Evolutionary conservation across 73 alveolate species (phyloP).

Genomic region (Paramecium primaurelia): DNA sequence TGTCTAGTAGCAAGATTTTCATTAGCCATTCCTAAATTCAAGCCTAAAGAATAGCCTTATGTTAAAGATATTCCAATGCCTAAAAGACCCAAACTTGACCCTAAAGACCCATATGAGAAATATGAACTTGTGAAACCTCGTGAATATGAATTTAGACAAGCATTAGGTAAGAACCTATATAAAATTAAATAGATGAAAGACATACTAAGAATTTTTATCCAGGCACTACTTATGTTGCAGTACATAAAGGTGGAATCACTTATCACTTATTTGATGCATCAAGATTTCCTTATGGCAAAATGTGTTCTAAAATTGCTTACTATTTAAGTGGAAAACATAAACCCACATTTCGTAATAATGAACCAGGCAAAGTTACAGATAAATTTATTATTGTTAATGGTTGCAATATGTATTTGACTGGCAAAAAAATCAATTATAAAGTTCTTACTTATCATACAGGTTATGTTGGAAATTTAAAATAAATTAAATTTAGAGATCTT

Average conservation of each 20-base stretch:
- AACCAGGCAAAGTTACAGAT: constrained; percentile 17
- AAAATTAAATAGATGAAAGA: background rate
- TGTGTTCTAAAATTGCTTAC: constrained; percentile 1
- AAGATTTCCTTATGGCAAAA: constrained; percentile 27
- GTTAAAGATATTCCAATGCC: constrained; percentile 2
- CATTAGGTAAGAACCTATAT: background rate
- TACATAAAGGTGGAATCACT: constrained; percentile 11
- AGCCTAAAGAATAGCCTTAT: background rate
- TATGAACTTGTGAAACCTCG: background rate
- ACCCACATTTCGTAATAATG: background rate
- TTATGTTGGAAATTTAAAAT: constrained; percentile 22
- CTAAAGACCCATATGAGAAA: constrained; percentile 26
- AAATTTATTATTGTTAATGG: constrained; percentile 12
- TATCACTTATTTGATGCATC: constrained; percentile 52
- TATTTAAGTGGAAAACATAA: constrained; percentile 26
- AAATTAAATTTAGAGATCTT: background rate
- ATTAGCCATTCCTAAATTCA: constrained; percentile 7
- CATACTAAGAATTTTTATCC: background rate
- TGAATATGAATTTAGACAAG: constrained; percentile 9
- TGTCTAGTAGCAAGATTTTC: background rate
- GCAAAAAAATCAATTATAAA: constrained; percentile 29
- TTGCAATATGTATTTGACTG: constrained; percentile 28
- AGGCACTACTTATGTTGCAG: constrained; percentile 21
- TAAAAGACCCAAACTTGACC: constrained; percentile 1
- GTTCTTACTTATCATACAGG: constrained; percentile 27